Evolutionary conservation across 192 early-diverging fungal genomes (phyloP).

Genomic region (Pilobolus umbonatus): DNA sequence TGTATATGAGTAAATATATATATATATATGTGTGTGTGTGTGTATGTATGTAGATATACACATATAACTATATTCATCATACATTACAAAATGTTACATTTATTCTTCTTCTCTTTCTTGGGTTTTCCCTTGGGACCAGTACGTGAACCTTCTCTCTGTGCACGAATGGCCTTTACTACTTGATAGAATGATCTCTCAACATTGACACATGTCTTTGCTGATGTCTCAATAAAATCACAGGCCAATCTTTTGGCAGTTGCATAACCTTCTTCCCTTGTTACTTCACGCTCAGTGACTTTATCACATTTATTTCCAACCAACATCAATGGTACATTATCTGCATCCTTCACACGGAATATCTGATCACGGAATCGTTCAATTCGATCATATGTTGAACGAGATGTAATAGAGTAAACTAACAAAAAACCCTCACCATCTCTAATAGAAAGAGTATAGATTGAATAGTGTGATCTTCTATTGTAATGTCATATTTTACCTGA

Average conservation of each 20-base stretch:
- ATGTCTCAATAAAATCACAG: conserved; percentile 82
- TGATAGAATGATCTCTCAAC: conserved; percentile 81
- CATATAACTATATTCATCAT: too few species aligned
- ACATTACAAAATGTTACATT: conserved; percentile 32
- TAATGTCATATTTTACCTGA: conserved; percentile 25
- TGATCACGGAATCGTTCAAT: conserved; percentile 79
- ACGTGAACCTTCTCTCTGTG: conserved; percentile 43
- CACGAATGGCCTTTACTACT: conserved; percentile 72
- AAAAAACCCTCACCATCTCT: conserved; percentile 79
- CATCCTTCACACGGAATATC: conserved; percentile 84
- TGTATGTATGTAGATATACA: too few species aligned
- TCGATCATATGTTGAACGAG: conserved; percentile 81
- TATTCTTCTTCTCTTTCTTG: conserved; percentile 30
- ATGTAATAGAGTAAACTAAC: conserved; percentile 82
- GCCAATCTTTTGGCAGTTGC: conserved; percentile 65
- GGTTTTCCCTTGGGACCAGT: conserved; percentile 19
- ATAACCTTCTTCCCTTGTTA: conserved; percentile 73
- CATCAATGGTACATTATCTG: conserved; percentile 79
- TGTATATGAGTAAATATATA: too few species aligned
- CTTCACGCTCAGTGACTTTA: conserved; percentile 71
- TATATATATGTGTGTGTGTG: too few species aligned
- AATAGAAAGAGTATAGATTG: not conserved
- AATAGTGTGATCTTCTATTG: not conserved
- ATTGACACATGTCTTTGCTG: conserved; percentile 81
- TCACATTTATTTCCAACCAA: conserved; percentile 92